Base-by-base conservation (phyloP, 169 alveolate species). In the Cardiosporidium cionae region DNA sequence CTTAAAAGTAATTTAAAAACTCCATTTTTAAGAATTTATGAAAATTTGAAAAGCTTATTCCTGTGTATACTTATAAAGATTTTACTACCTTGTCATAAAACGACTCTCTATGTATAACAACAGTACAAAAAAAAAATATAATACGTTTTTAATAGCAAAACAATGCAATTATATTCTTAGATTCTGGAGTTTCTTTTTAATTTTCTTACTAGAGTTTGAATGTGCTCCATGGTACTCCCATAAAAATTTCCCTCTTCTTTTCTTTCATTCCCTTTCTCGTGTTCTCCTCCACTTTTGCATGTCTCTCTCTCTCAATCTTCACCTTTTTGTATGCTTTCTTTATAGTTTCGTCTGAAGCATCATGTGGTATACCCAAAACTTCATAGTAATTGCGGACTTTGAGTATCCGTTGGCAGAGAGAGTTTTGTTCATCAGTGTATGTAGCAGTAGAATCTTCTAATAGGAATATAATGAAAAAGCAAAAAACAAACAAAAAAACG, bases 281-380 rank as follows among this genome's bases (percentile, higher is more conserved):
- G 25, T 44, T 9, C 58, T 44, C 25, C 58, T 44, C 25, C 16
- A n/a, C 58, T 44, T 9, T n/a, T 58, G 25, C 68, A 25, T 4
- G 7, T 58, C 68, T 16, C 4, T 7, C 5, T 4, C 37, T 25
- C 31, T 4, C 31, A 7, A 27, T 3, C 27, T 32, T 9, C 37
- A 70, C 87, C 71, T 93, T 96, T 79, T 93, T 91, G 85, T 96
- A 96, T 54, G 98, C 97, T 72, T 87, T 88, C 74, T 89, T 93
- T 65, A 94, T 92, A 29, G 89, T 91, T 16, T 90, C 94, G 66
- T 84, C 96, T 28, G 86, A 79, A 28, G 97, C 97, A 63, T 82
- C 81, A 68, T 80, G 90, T 1, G 93, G 83, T 44, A 96, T 81
- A 27, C 96, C 97, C 63, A 95, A 85, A 16, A 92, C 87, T 73